Conservation (phyloP, 1,139 yeast species). For the Scheffersomyces segobiensis region DNA sequence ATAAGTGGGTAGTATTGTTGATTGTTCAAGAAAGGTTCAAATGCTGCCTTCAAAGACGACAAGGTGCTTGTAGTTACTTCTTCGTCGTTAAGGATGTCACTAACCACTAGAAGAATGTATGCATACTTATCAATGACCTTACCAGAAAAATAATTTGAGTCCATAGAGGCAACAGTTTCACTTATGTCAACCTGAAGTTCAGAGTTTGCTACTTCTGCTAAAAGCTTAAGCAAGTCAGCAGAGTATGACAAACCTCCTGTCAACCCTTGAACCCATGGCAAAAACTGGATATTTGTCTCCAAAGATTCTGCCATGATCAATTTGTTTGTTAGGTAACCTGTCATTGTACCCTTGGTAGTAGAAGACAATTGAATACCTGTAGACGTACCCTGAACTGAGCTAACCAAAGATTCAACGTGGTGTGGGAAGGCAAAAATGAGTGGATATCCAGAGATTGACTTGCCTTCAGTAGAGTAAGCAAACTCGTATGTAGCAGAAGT, state of each 20-base stretch:
- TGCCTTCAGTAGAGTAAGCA: constrained; percentile 53
- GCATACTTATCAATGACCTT: constrained; percentile 78
- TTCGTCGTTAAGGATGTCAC: constrained; percentile 59
- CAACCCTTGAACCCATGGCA: constrained; percentile 55
- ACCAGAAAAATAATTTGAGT: constrained; percentile 66
- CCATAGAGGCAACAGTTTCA: constrained; percentile 46
- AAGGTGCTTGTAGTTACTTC: constrained; percentile 50
- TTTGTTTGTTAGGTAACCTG: constrained; percentile 53
- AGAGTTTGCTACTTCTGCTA: constrained; percentile 55
- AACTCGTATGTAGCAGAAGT: constrained; percentile 52
- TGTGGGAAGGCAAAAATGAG: constrained; percentile 73
- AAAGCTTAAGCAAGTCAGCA: constrained; percentile 47
- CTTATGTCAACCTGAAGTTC: constrained; percentile 62
- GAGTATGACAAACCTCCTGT: constrained; percentile 42
- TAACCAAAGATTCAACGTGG: constrained; percentile 55
- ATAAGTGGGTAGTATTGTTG: constrained; percentile 58
- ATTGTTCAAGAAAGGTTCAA: constrained; percentile 50
- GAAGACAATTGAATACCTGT: constrained; percentile 57
- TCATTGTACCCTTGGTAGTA: constrained; percentile 67
- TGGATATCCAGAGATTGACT: constrained; percentile 51
- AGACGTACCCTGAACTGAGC: constrained; percentile 30
- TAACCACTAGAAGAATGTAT: constrained; percentile 62
- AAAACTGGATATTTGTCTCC: constrained; percentile 50
- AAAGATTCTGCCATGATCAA: constrained; percentile 54
- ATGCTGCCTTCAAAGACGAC: constrained; percentile 52